Conservation (phyloP, 2,329 filamentous ascomycete species). For the Trichoderma citrinoviride region DNA sequence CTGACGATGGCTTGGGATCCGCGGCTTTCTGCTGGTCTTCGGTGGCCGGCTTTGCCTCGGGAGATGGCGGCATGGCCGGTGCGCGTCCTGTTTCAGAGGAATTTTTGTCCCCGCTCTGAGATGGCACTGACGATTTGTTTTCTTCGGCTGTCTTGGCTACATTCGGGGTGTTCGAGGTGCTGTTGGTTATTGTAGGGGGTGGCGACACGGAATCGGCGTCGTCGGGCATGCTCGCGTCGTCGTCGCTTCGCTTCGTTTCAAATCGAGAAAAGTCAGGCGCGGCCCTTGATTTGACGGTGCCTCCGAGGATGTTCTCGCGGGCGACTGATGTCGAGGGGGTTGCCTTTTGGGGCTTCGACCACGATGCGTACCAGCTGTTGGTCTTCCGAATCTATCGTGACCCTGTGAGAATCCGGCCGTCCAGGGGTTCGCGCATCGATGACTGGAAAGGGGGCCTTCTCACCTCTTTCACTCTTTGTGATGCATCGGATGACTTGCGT, state of each 20-base stretch:
- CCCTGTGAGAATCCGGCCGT: not conserved
- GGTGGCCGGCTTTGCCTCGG: not conserved
- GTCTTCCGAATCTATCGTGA: conserved; percentile 47
- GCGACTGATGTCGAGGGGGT: conserved; percentile 59
- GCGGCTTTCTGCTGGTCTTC: not conserved
- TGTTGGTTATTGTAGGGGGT: conserved; percentile 26
- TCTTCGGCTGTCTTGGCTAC: not conserved
- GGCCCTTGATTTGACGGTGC: conserved; percentile 47
- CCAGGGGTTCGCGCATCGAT: not conserved
- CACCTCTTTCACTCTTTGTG: conserved; percentile 16
- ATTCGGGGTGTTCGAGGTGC: not conserved
- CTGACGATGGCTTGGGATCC: not conserved
- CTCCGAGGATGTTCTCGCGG: conserved; percentile 59
- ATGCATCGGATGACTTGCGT: conserved; percentile 11
- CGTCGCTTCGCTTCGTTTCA: conserved; percentile 41
- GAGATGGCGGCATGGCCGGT: not conserved
- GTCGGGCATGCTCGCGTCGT: conserved; percentile 31
- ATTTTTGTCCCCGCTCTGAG: not conserved
- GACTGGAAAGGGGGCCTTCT: not conserved
- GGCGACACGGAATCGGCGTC: not conserved
- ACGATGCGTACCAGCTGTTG: conserved; percentile 63
- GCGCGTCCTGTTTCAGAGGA: not conserved
- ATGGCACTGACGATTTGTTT: not conserved
- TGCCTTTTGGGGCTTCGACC: conserved; percentile 56
- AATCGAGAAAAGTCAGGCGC: conserved; percentile 52